These are phyloP conservation scores for Chiua virens DNA, from an alignment of 768 basidiomycete genomes.

Conservation along the genomic window DNA sequence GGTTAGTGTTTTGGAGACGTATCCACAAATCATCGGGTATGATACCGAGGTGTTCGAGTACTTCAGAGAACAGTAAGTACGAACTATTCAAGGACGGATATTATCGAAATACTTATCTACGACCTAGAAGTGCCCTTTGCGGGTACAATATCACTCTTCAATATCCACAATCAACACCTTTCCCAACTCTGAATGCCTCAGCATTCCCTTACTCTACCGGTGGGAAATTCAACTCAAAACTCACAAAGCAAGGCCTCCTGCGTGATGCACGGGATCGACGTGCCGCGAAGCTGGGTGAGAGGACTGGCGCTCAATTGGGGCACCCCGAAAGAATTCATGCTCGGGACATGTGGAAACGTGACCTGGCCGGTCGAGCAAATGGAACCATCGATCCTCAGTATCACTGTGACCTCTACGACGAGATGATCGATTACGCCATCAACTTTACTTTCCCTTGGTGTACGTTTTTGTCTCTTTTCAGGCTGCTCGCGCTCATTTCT, in stretches of 20 bases:
- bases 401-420: slow-evolving; percentile 56
- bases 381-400: slow-evolving; percentile 61
- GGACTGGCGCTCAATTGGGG: slow-evolving; percentile 16
- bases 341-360: slow-evolving; percentile 39
- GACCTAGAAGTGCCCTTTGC: slow-evolving; percentile 55
- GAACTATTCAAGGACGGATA: neutral
- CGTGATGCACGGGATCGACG: slow-evolving; percentile 11
- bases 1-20: slow-evolving; percentile 62
- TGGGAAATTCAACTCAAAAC: neutral
- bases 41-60: slow-evolving; percentile 65
- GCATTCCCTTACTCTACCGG: rapidly evolving
- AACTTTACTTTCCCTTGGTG: slow-evolving; percentile 66
- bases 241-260: slow-evolving; percentile 11
- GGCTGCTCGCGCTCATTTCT: too few species aligned
- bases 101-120: neutral
- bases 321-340: slow-evolving; percentile 17
- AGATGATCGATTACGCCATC: slow-evolving; percentile 64
- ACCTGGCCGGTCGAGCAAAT: slow-evolving; percentile 47
- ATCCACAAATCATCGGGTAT: slow-evolving; percentile 74
- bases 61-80: slow-evolving; percentile 56
- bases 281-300: slow-evolving; percentile 7
- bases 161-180: slow-evolving; percentile 58
- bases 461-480: slow-evolving; percentile 23
- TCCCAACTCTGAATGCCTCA: slow-evolving; percentile 36
- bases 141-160: slow-evolving; percentile 64